Evolutionary conservation across 2,329 filamentous ascomycete species (phyloP), one percentile per base, ranked within the genome.

Genomic region (Claviceps africana): DNA sequence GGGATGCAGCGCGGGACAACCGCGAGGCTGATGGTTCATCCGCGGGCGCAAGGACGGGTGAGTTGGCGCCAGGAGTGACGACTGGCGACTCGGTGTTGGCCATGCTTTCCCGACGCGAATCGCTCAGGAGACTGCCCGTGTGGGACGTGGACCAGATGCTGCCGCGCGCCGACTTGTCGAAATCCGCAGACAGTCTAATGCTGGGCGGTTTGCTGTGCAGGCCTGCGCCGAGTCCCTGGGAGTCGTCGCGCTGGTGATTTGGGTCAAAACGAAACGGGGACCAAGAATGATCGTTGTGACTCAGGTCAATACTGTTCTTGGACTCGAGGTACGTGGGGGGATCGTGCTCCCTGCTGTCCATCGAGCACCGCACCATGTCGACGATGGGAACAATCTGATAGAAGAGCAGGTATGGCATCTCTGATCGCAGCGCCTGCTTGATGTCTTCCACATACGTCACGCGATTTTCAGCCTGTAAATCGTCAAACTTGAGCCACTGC

Each of bases 341-440:
- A 35, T 74, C 73, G 2, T 66, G 66, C 33, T 73, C 70, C 1
- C 69, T 72, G 45, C 68, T 68, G 7, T 75, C 72, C 0, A 71
- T 70, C 5, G 75, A 75, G 13, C 71, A 68, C 1, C 70, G 63
- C 1, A 73, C 71, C 8, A 85, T 77, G 52, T 90, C 86, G 31
- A 88, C 80, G 61, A 94, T 88, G 0, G 91, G 90, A 31, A 94
- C 79, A 42, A 97, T 87, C 65, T 96, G 91, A 62, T 96, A 98
- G 67, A 97, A 97, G 0, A 98, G 73, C 7, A 97, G 77, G 64
- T 97, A 97, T 0, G 93, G 91, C 65, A 88, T 94, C 65, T 96
- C 90, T n/a, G 85, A 78, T 58, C 81, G 84, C 48, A 97, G 70
- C 0, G 87, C 84, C 58, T 84, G 70, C 55, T 86, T 83, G 59